Evolutionary conservation across 257 asterid genomes (phyloP), one percentile per base, ranked within the genome.

Genomic region (Scutellaria minor): DNA sequence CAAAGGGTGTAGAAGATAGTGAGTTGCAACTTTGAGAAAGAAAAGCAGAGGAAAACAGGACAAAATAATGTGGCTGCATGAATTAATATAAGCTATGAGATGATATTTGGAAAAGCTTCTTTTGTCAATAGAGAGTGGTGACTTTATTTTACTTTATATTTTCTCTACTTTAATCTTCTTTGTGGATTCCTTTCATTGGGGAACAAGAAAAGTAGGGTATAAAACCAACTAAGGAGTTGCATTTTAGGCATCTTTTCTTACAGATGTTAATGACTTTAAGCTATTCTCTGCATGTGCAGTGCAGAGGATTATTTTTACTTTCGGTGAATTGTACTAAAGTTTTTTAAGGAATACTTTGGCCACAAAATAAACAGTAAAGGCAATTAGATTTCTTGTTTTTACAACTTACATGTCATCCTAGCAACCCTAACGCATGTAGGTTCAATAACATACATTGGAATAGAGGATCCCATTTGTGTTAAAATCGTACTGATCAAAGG

Each of bases 181-280:
- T 74, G 72, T 56, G 70, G 87, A 84, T 88, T 79, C 87, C 54
- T 85, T 83, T 82, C 83, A 54, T 67, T 67, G 52, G 81, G 59
- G 79, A 40, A 64, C 78, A 81, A 75, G 86, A 73, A 86, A 88
- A 86, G 93, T 66, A 71, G 79, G 83, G 96, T 48, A 75, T 75
- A 81, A 80, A 81, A 75, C 53, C 91, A 86, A 78, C 93, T 56
- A 52, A 64, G 85, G 57, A 77, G 81, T 64, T 69, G 68, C 48
- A 65, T 82, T 59, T 58, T 50, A 48, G 73, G 83, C 84, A 81
- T 80, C 81, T 42, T 62, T 73, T 75, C 66, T 48, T 52, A 41
- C 64, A 46, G 67, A 67, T 79, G 65, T 47, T 72, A 70, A 79
- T 31, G 4, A 31, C 37, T 31, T 31, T 31, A 31, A 83, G 78